Base-by-base conservation (phyloP, 1,284 basidiomycete genomes). In the Inonotus hispidus region DNA sequence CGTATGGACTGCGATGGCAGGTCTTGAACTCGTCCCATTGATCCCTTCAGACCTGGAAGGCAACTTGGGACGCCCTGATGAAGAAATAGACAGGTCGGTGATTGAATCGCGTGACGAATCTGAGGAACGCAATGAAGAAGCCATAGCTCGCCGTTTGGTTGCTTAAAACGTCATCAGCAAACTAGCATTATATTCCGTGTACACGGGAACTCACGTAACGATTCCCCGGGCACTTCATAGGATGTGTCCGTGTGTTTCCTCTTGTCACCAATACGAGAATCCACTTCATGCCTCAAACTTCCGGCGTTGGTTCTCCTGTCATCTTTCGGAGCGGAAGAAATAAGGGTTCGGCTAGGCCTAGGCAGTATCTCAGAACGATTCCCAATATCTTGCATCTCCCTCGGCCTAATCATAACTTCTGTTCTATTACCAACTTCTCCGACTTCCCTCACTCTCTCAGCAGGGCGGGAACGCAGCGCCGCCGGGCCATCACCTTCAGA, bases 371-470 rank as follows among this genome's bases (percentile, higher is more conserved):
- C 56, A 25, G 39, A 52, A 41, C 49, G 53, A 27, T 58, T 47
- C 38, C 63, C 49, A 35, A 45, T 32, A 16, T 56, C 59, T 45
- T 59, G 56, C 6, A 61, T 47, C 49, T 64, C 66, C 29, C 73
- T 72, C 68, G 69, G 37, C 65, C 69, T 54, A 63, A 66, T 7
- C 41, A 58, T 37, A n/a, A 58, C 35, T 23, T 62, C 61, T 21
- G 55, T 29, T 49, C 65, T 62, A 52, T 64, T 70, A 1, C 68
- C 69, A 38, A 23, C 1, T 23, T 60, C 59, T 32, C 63, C 59
- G 14, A 62, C 53, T 43, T 59, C 66, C 39, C 56, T 61, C 13
- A 46, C 59, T 37, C 52, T 60, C 16, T 49, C 47, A 45, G 58
- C 52, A 16, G 41, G 58, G 29, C 38, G 57, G 37, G 14, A 52